phyloP scores from a whole-genome alignment of 805 yeast genomes.

The Isabelozyma heimii region DNA sequence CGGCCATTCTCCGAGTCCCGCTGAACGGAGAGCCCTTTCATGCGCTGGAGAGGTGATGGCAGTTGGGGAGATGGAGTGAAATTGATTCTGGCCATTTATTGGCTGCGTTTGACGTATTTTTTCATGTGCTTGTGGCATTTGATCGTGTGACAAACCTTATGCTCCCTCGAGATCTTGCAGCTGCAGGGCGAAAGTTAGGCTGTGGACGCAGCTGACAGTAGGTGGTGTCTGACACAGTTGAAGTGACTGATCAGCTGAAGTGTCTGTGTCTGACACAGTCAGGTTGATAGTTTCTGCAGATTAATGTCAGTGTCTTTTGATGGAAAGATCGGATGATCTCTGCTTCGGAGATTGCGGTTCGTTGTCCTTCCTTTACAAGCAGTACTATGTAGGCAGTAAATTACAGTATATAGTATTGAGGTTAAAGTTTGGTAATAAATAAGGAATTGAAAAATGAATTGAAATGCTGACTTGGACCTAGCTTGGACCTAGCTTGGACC shows the following conservation, averaged over 20 bases:
- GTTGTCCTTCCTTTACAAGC: no score
- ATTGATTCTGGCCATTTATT: neutral
- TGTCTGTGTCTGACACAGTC: no score
- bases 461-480: neutral
- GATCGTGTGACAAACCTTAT: neutral
- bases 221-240: no score
- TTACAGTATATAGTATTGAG: neutral
- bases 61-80: neutral
- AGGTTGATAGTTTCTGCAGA: no score
- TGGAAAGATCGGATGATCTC: no score
- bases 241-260: no score
- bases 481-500: conserved; percentile 26
- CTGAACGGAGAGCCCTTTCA: no score
- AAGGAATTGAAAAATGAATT: neutral
- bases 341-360: no score
- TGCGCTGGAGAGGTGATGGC: no score
- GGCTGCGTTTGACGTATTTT: neutral
- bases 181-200: no score
- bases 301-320: no score
- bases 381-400: neutral
- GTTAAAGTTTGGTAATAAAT: neutral
- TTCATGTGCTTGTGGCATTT: neutral
- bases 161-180: neutral
- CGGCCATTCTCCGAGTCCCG: neutral
- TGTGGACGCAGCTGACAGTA: no score